phyloP scores from a whole-genome alignment of 306 rosid genomes.

The Purshia tridentata region DNA sequence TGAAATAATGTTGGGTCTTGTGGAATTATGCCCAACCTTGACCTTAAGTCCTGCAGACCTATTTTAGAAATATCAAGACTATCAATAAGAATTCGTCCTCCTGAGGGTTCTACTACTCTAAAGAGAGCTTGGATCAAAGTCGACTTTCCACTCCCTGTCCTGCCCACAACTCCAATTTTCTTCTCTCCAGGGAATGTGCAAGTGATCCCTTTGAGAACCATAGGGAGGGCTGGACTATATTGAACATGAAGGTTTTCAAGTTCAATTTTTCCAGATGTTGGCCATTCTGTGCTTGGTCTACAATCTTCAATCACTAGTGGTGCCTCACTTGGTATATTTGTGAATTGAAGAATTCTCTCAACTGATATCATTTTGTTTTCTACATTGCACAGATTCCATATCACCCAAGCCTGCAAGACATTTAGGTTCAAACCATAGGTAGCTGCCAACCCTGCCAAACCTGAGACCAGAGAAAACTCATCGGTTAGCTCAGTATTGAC shows the following conservation, averaged over 20 bases:
- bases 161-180: conserved; percentile 27
- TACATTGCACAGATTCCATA: conserved; percentile 30
- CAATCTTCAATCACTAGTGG: conserved; percentile 29
- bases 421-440: conserved; percentile 35
- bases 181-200: conserved; percentile 26
- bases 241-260: conserved; percentile 19
- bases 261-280: conserved; percentile 22
- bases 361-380: conserved; percentile 37
- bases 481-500: not conserved
- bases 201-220: conserved; percentile 18
- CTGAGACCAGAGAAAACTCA: not conserved
- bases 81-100: conserved; percentile 13
- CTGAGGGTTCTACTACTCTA: conserved; percentile 19
- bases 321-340: conserved; percentile 29
- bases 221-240: conserved; percentile 20
- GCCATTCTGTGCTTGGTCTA: conserved; percentile 23
- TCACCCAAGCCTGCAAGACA: conserved; percentile 33
- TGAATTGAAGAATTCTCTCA: conserved; percentile 30
- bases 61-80: conserved; percentile 10
- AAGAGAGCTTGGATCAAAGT: conserved; percentile 29
- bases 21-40: conserved; percentile 27
- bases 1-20: conserved; percentile 28
- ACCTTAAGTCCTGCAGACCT: conserved; percentile 27
- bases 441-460: conserved; percentile 32
- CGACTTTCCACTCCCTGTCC: conserved; percentile 28